Conservation (phyloP, 2,329 filamentous ascomycete species). For the Fusarium equiseti region DNA sequence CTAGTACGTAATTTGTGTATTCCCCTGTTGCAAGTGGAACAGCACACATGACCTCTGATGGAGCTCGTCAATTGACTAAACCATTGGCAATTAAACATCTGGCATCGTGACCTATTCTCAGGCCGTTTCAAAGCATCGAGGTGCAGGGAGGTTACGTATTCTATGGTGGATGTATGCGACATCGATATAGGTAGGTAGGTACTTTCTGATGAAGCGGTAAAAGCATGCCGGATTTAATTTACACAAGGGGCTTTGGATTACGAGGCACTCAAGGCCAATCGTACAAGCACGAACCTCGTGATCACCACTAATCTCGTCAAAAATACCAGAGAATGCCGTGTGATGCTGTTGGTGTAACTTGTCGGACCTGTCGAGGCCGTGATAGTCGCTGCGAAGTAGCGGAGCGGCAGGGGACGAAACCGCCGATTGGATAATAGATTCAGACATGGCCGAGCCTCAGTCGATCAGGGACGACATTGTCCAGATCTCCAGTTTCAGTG, state of each 20-base stretch:
- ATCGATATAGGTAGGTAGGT: not conserved
- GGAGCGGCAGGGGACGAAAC: slow-evolving; percentile 18
- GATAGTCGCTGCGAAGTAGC: slow-evolving; percentile 9
- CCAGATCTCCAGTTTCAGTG: slow-evolving; percentile 16
- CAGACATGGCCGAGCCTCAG: slow-evolving; percentile 14
- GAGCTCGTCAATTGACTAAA: slow-evolving; percentile 38
- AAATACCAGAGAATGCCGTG: slow-evolving; percentile 18
- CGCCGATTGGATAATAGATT: slow-evolving; percentile 40
- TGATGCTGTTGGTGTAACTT: slow-evolving; percentile 18
- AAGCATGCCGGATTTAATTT: slow-evolving; percentile 16
- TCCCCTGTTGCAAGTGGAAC: slow-evolving; percentile 35
- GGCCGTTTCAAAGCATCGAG: slow-evolving; percentile 16
- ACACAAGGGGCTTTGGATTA: slow-evolving; percentile 31
- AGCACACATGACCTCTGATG: slow-evolving; percentile 45
- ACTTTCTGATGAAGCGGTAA: slow-evolving; percentile 26
- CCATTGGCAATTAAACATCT: slow-evolving; percentile 47
- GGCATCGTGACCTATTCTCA: slow-evolving; percentile 45
- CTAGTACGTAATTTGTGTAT: slow-evolving; percentile 46
- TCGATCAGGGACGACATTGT: slow-evolving; percentile 19
- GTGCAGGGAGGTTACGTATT: slow-evolving; percentile 28
- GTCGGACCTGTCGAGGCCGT: slow-evolving; percentile 21
- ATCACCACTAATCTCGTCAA: slow-evolving; percentile 19
- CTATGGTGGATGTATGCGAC: slow-evolving; percentile 2
- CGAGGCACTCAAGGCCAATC: slow-evolving; percentile 14
- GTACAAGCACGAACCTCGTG: slow-evolving; percentile 26